Evolutionary conservation across 1,139 yeast species (phyloP), one percentile per base, ranked within the genome.

Genomic region (Saccharomyces hybrid): DNA sequence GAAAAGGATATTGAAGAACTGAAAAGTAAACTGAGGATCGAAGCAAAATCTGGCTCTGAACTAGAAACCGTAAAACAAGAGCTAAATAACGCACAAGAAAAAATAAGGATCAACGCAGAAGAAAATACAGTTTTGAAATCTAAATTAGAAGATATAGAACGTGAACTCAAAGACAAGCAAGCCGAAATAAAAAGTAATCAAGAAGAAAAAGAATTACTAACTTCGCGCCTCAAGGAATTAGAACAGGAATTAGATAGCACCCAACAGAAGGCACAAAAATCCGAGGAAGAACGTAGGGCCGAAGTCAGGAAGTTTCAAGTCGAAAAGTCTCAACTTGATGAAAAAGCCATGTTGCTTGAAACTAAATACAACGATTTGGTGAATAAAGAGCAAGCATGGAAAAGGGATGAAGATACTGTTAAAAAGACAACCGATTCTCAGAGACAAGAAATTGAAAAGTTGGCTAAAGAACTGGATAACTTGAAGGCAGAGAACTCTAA

Each of bases 401-500:
- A n/a, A 26, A 46, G 7, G 9, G 25, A 46, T 13, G 48, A 46
- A 46, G 48, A 26, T n/a, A n/a, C 31, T 46, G 14, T 46, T 2
- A 46, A 46, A 13, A 27, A 26, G 13, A 23, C 28, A 5, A 25
- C 31, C 25, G 48, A 46, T 14, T 26, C 48, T n/a, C 48, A 26
- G 48, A 26, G 26, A 8, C 23, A 8, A 13, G 46, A 48, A 8
- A 31, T 23, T n/a, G 46, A 26, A 13, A 46, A 31, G 16, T 14
- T 50, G 23, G 23, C 14, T 6, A 7, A n/a, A 13, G 53, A 49
- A 26, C 47, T 57, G 38, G 55, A 56, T 44, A 49, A 52, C 9
- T 47, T 57, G 29, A 56, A 56, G 46, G 47, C 52, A 13, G 58
- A 56, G 34, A 58, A 57, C 55, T 51, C 51, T 14, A 56, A 59